Evolutionary conservation across 352 stramenopile genomes (phyloP).

Genomic region (Pythium sp.): DNA sequence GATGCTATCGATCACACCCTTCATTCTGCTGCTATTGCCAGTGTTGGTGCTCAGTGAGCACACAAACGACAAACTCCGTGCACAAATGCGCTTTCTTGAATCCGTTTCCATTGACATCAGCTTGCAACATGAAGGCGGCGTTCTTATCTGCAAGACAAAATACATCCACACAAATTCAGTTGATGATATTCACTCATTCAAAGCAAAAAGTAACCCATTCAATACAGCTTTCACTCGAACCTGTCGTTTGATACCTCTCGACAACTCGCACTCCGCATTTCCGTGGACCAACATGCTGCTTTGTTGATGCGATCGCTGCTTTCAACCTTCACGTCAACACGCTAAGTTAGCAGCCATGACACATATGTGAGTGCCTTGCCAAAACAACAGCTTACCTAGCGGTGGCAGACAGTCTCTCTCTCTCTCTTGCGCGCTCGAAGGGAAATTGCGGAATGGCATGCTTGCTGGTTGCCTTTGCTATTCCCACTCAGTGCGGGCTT

Average conservation of each 20-base stretch:
- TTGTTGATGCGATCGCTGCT: background rate
- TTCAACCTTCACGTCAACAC: background rate
- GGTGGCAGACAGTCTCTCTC: background rate
- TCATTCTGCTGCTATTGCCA: background rate
- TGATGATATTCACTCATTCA: background rate
- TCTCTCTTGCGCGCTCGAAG: background rate
- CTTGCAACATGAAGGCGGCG: background rate
- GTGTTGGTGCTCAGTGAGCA: background rate
- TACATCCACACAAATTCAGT: background rate
- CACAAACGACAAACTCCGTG: background rate
- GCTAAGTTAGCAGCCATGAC: background rate
- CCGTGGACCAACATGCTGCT: background rate
- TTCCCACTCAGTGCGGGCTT: no score
- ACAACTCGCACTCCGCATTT: background rate
- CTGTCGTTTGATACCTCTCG: background rate
- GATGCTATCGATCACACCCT: background rate
- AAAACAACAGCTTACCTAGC: no score
- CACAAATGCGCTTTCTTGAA: background rate
- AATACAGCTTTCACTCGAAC: background rate
- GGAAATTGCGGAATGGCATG: constrained; percentile 12
- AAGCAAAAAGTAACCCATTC: background rate
- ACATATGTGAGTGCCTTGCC: no score
- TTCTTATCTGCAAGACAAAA: background rate
- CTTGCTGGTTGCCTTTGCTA: no score
- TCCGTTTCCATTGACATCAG: background rate